phyloP scores from a whole-genome alignment of 2,329 filamentous ascomycete genomes.

The Trichoderma sp. region DNA sequence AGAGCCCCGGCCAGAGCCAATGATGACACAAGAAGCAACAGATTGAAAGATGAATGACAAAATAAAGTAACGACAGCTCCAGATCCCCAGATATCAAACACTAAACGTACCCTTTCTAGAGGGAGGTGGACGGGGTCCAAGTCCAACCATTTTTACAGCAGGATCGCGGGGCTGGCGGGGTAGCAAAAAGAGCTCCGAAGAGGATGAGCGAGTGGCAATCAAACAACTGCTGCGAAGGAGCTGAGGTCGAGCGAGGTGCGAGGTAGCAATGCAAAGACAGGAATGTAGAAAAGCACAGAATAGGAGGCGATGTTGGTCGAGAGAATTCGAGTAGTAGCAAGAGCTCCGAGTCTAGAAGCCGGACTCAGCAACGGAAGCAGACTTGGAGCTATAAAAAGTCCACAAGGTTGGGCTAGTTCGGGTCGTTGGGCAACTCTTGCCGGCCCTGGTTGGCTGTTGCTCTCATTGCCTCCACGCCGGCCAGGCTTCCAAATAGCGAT shows the following conservation, averaged over 20 bases:
- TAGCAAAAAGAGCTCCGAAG: conserved; percentile 29
- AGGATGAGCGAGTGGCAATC: background rate
- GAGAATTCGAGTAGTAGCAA: conserved; percentile 2
- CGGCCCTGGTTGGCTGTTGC: conserved; percentile 17
- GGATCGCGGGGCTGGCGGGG: conserved; percentile 42
- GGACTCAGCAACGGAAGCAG: conserved; percentile 9
- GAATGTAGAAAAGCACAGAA: background rate
- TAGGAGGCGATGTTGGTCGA: background rate
- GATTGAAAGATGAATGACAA: background rate
- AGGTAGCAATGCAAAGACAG: background rate
- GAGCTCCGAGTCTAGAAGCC: conserved; percentile 4
- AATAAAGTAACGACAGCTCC: too few relatives aligned
- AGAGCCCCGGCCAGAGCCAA: background rate
- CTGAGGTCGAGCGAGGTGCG: background rate
- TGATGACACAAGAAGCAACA: background rate
- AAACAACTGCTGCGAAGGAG: conserved; percentile 1
- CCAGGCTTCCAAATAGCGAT: background rate
- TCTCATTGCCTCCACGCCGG: background rate
- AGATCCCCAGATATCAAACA: conserved; percentile 33
- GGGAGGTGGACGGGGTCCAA: conserved; percentile 53
- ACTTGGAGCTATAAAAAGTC: conserved; percentile 16
- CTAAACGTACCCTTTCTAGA: conserved; percentile 64
- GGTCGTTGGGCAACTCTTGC: background rate
- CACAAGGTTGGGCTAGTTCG: conserved; percentile 11
- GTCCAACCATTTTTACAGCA: conserved; percentile 50